Conservation (phyloP, 129 eudicot genomes). For the Rutidosis leptorrhynchoides region DNA sequence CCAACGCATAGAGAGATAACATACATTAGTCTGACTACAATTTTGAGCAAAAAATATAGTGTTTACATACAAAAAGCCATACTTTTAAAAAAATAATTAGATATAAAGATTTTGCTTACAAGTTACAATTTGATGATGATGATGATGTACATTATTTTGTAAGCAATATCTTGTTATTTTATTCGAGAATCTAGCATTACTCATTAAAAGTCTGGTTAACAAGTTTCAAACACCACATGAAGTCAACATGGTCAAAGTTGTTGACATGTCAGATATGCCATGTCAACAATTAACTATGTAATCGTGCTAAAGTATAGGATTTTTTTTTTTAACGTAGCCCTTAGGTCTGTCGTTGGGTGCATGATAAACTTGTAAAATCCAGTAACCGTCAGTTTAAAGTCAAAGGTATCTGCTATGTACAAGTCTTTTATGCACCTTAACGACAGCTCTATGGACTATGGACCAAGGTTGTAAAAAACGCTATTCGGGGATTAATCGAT, state of each 20-base stretch:
- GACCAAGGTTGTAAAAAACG: too few relatives aligned
- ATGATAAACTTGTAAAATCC: too few relatives aligned
- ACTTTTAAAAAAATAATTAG: background rate
- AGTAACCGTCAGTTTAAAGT: too few relatives aligned
- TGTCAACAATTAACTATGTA: background rate
- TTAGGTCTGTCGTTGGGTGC: too few relatives aligned
- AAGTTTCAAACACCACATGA: background rate
- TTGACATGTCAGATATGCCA: background rate
- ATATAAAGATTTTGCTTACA: too few relatives aligned
- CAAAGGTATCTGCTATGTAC: too few relatives aligned
- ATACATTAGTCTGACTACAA: background rate
- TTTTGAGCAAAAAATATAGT: background rate
- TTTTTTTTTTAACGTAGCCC: too few relatives aligned
- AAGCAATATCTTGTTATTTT: background rate
- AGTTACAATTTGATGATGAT: too few relatives aligned
- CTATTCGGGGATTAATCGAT: too few relatives aligned
- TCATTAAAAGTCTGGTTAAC: background rate
- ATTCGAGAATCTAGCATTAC: background rate
- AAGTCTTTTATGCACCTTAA: too few relatives aligned
- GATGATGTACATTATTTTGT: background rate
- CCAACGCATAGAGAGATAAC: background rate
- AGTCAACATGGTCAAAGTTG: constrained; percentile 2
- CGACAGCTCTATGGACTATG: too few relatives aligned
- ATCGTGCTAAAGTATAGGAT: background rate
- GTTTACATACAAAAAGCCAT: background rate